phyloP scores from a whole-genome alignment of 192 early-diverging fungal species.

The Coemansia brasiliensis region DNA sequence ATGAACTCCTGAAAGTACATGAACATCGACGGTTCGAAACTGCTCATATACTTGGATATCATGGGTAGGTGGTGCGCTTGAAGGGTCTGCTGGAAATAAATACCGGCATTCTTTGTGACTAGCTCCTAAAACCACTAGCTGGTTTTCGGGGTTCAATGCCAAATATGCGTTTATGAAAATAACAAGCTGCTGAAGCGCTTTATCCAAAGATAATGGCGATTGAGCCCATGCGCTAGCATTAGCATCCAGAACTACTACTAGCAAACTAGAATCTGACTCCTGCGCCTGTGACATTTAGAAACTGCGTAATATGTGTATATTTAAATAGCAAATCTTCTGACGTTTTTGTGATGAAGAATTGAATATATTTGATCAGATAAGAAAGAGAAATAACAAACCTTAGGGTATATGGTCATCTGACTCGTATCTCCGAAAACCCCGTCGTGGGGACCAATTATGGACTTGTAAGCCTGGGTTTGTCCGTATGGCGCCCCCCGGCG shows the following conservation, averaged over 20 bases:
- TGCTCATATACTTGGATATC: constrained; percentile 55
- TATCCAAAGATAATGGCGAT: constrained; percentile 61
- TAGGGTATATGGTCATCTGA: too few species aligned
- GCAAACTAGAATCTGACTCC: constrained; percentile 69
- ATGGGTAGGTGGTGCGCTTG: constrained; percentile 5
- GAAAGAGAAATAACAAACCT: too few species aligned
- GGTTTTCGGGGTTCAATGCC: constrained; percentile 84
- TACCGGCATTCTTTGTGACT: constrained; percentile 30
- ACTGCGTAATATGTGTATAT: too few species aligned
- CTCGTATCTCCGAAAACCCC: too few species aligned
- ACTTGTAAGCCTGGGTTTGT: too few species aligned
- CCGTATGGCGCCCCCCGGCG: too few species aligned
- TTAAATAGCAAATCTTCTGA: too few species aligned
- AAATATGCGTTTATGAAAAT: constrained; percentile 93
- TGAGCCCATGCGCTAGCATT: constrained; percentile 77
- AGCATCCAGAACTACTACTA: constrained; percentile 81
- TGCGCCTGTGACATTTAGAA: constrained; percentile 26
- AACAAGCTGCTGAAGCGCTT: constrained; percentile 74
- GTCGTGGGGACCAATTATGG: too few species aligned
- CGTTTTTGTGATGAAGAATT: too few species aligned
- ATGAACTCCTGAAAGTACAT: constrained; percentile 32
- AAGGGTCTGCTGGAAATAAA: constrained; percentile 36
- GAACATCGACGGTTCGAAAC: constrained; percentile 44
- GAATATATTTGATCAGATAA: too few species aligned
- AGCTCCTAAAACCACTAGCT: constrained; percentile 78